Evolutionary conservation across 2,329 filamentous ascomycete species (phyloP).

Genomic region (Ophiostoma pallidulum): DNA sequence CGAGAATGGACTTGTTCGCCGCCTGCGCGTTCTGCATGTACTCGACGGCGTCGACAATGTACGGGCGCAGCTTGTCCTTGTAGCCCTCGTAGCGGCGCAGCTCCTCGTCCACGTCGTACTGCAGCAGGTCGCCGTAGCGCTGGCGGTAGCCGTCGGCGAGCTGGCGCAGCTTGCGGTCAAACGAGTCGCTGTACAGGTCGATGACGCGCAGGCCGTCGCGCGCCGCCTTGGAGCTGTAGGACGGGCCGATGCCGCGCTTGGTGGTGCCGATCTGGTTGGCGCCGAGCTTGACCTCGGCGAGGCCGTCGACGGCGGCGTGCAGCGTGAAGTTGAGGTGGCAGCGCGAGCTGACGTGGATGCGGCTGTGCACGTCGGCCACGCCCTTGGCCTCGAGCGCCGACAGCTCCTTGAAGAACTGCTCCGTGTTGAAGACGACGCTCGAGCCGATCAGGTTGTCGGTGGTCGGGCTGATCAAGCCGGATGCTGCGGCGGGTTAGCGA

Average conservation of each 20-base stretch:
- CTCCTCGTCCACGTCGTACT: conserved; percentile 62
- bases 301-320: conserved; percentile 57
- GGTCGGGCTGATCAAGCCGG: conserved; percentile 60
- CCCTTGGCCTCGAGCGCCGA: conserved; percentile 31
- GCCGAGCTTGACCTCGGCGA: conserved; percentile 26
- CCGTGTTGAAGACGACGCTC: conserved; percentile 56
- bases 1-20: conserved; percentile 44
- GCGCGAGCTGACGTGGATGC: conserved; percentile 54
- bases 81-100: conserved; percentile 52
- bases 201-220: conserved; percentile 57
- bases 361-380: conserved; percentile 29
- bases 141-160: conserved; percentile 56
- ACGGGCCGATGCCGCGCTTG: conserved; percentile 18
- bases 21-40: conserved; percentile 45
- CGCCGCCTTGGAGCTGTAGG: conserved; percentile 45
- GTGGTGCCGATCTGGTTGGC: conserved; percentile 20
- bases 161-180: conserved; percentile 55
- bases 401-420: conserved; percentile 34
- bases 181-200: conserved; percentile 60
- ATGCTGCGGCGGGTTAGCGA: conserved; percentile 43
- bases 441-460: conserved; percentile 68
- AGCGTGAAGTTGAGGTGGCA: conserved; percentile 56
- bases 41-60: conserved; percentile 53
- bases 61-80: conserved; percentile 46
- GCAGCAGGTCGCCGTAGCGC: conserved; percentile 50